Base-by-base conservation (phyloP, 257 asterid genomes). In the Mentha longifolia region DNA sequence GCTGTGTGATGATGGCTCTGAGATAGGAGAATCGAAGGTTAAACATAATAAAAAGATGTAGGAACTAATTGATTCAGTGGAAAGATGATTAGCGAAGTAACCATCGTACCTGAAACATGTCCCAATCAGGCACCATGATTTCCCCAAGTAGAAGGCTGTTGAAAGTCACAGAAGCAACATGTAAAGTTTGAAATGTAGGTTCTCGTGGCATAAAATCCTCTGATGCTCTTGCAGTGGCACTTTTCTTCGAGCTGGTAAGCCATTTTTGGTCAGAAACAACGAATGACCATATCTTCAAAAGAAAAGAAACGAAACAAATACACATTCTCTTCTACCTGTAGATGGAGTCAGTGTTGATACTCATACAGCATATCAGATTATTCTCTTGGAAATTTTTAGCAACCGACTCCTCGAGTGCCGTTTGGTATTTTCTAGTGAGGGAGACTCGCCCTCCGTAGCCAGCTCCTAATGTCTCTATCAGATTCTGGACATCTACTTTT, bases 41-140 rank as follows among this genome's bases (percentile, higher is more conserved):
- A 70, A 52, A 19, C 15, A 8, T 54, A 17, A 52, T 20, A 17
- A 57, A 37, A 42, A 30, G 16, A 5, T 33, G 46, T 6, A 14
- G 5, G 43, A 15, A 14, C 12, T 7, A 28, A 15, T 4, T 57
- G 42, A 7, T 9, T 8, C 3, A 6, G 39, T 5, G 8, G 39
- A 35, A 35, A 35, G 9, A 35, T 35, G 39, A 6, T 35, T 35
- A 35, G 64, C 35, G 52, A 37, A 11, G 11, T 61, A 37, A 52
- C n/a, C 6, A 11, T 5, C 31, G 17, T 67, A 86, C 89, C 80
- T 86, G 89, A 73, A 86, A 84, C 92, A 86, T 84, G 76, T 86
- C 89, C 92, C 92, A 86, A 74, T 86, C 91, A 9, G 91, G 89
- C 59, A 84, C 84, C 22, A 82, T 68, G 41, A 84, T 76, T 72